Evolutionary conservation across 129 eudicot species (phyloP), one percentile per base, ranked within the genome.

Genomic region (Helianthus tuberosus): DNA sequence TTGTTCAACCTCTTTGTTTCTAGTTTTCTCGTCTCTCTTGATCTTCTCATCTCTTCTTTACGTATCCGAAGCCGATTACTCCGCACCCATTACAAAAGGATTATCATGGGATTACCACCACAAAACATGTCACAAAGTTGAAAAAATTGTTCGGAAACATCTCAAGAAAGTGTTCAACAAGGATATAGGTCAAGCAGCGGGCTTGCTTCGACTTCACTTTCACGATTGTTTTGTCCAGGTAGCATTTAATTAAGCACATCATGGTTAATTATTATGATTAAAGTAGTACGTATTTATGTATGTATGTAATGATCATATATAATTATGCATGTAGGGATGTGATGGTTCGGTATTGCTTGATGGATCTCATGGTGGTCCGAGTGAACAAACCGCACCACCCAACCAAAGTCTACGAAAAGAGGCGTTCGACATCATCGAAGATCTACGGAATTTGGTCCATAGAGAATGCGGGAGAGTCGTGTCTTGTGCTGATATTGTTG

Each of bases 171-270:
- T 88, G 10, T 88, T 88, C 60, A 50, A 77, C 67, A 74, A 75
- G 8, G 90, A 88, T 64, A 73, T 83, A 2, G 84, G 86, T 23
- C 90, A 83, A 64, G 90, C 93, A 15, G 93, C 90, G 5, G 93
- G 93, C 66, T 80, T 88, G 86, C 93, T 88, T 66, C 86, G 92
- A 48, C 84, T 87, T 50, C 92, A 87, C 14, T 88, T 88, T 63
- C 93, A 88, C 9, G 93, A 88, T 63, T 88, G 93, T 80, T 88
- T 88, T 23, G 93, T 88, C 39, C 88, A 85, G 90, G 93, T 88
- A 55, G 32, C 36, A 55, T 4, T 36, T 58, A 75, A 53, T 29
- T 58, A 75, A 53, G 46, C 43, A 54, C 16, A n/a, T 27, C 11
- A 52, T 51, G 3, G 20, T 14, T n/a, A 16, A 32, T 27, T 54